A percentile compares a stretch with the other conserved stretches of the same genome.
Conservation (phyloP, 2,329 filamentous ascomycete species). For the Sphaerulina vaccinii region DNA sequence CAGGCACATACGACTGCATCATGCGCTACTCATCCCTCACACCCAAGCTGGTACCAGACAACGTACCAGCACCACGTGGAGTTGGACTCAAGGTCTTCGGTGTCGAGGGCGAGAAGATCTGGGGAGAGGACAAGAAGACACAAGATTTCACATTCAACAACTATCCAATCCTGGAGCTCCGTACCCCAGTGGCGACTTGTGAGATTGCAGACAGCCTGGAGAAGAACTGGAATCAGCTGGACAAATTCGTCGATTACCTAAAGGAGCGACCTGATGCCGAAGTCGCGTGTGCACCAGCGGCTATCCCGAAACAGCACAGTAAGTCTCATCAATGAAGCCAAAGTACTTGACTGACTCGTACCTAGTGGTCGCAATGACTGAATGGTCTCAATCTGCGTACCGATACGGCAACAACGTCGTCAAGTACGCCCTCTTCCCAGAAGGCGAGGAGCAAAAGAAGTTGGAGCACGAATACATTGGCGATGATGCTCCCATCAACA, state of each 20-base stretch:
- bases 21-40: slow-evolving; percentile 41
- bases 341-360: neutral
- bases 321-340: slow-evolving; percentile 6
- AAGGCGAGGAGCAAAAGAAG: slow-evolving; percentile 32
- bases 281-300: slow-evolving; percentile 32
- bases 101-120: slow-evolving; percentile 39
- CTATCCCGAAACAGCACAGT: slow-evolving; percentile 34
- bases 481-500: slow-evolving; percentile 35
- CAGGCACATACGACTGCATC: slow-evolving; percentile 38
- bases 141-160: slow-evolving; percentile 40
- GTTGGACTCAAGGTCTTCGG: slow-evolving; percentile 40
- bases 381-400: slow-evolving; percentile 38
- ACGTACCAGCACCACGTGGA: slow-evolving; percentile 38
- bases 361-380: slow-evolving; percentile 36
- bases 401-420: slow-evolving; percentile 38
- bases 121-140: slow-evolving; percentile 38
- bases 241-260: slow-evolving; percentile 35
- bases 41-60: slow-evolving; percentile 40
- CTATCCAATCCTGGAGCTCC: slow-evolving; percentile 36
- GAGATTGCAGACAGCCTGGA: slow-evolving; percentile 39
- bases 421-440: slow-evolving; percentile 37
- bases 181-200: slow-evolving; percentile 34
- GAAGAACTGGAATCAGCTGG: slow-evolving; percentile 37
- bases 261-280: slow-evolving; percentile 33
- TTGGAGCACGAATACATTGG: slow-evolving; percentile 30